A percentile compares a stretch with the other conserved stretches of the same genome.
Conservation (phyloP, 306 rosid species). For the Adenanthera pavonina region DNA sequence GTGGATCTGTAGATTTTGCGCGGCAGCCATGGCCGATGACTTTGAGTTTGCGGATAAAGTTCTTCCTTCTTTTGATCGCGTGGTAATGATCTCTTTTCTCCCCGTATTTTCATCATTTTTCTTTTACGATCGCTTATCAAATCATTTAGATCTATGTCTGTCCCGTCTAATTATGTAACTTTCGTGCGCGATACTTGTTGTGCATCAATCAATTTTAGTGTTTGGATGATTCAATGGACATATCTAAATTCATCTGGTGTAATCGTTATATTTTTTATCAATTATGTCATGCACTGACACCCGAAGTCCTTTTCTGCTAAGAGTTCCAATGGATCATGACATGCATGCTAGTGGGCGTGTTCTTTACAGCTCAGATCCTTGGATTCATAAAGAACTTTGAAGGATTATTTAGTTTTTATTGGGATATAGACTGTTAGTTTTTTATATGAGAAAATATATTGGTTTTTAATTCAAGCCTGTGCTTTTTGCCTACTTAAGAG, state of each 20-base stretch:
- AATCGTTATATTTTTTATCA: background rate
- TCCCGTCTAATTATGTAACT: background rate
- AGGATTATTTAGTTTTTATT: background rate
- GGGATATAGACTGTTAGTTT: background rate
- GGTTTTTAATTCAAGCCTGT: background rate
- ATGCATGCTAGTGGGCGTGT: conserved; percentile 28
- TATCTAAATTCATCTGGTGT: background rate
- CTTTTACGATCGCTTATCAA: background rate
- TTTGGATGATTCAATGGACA: background rate
- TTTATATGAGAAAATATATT: background rate
- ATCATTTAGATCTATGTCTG: conserved; percentile 25
- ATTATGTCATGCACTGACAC: background rate
- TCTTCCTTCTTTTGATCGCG: conserved; percentile 57
- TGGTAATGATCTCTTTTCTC: conserved; percentile 36
- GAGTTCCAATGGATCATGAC: background rate
- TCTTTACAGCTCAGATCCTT: conserved; percentile 22
- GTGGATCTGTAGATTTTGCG: conserved; percentile 39
- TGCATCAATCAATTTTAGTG: background rate
- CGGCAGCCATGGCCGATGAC: conserved; percentile 61
- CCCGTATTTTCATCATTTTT: background rate
- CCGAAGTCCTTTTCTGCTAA: background rate
- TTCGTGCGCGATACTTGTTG: background rate
- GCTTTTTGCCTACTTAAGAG: background rate
- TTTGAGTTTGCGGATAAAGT: conserved; percentile 48
- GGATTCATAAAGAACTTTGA: background rate